These are phyloP conservation scores for Lactarius sanguifluus DNA, from an alignment of 768 basidiomycete species.

Conservation along the genomic window DNA sequence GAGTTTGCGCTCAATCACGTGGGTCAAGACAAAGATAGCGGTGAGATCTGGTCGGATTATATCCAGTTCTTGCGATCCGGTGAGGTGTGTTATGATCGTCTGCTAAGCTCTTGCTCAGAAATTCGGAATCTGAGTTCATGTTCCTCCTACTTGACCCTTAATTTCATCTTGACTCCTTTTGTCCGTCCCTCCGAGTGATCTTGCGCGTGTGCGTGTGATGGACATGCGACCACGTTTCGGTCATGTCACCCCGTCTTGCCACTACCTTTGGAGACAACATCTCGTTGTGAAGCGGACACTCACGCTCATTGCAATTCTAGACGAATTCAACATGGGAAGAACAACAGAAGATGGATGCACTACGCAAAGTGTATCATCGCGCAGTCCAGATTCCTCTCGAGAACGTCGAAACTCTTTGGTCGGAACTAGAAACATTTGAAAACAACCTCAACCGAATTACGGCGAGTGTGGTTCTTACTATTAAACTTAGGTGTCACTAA, in stretches of 20 bases:
- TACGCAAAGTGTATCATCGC: slow-evolving; percentile 90
- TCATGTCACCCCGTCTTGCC: slow-evolving; percentile 14
- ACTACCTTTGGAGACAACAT: slow-evolving; percentile 17
- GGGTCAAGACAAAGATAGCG: slow-evolving; percentile 89
- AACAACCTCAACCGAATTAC: slow-evolving; percentile 86
- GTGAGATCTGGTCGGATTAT: slow-evolving; percentile 92
- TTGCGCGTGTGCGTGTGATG: slow-evolving; percentile 26
- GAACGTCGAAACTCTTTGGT: slow-evolving; percentile 91
- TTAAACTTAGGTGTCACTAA: neutral
- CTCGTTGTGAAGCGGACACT: slow-evolving; percentile 15
- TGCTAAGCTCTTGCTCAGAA: slow-evolving; percentile 16
- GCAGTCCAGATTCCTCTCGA: slow-evolving; percentile 94
- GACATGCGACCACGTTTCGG: slow-evolving; percentile 20
- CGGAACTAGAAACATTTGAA: slow-evolving; percentile 91
- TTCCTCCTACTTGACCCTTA: slow-evolving; percentile 26
- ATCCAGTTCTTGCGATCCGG: slow-evolving; percentile 83
- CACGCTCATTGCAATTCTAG: slow-evolving; percentile 36
- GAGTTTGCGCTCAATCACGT: slow-evolving; percentile 90
- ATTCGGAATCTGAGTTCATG: slow-evolving; percentile 21
- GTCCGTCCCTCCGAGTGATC: slow-evolving; percentile 25
- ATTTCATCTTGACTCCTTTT: slow-evolving; percentile 25
- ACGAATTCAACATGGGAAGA: slow-evolving; percentile 90
- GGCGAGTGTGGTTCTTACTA: slow-evolving; percentile 35
- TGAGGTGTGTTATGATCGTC: slow-evolving; percentile 52
- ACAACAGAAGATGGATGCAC: slow-evolving; percentile 90